Base-by-base conservation (phyloP, 805 yeast genomes). In the Allodekkera sacchari region DNA sequence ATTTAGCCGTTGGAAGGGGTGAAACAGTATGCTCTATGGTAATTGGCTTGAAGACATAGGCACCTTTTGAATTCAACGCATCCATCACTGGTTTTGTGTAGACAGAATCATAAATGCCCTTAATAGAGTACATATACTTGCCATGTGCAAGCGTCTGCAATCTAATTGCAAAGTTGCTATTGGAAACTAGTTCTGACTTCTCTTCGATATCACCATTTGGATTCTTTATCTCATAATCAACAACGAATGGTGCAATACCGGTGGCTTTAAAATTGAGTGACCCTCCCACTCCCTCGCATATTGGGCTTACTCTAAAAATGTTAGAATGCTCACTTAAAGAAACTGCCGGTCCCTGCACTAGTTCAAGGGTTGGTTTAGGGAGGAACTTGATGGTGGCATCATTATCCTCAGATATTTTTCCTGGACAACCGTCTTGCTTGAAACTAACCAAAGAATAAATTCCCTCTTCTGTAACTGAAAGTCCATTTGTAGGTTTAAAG, bases 191-290 rank as follows among this genome's bases (percentile, higher is more conserved):
- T 17, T 63, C 41, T 40, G 49, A 16, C 45, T 40, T 37, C 40
- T 50, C 32, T 50, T 53, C 74, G 4, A 50, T 30, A 20, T 49
- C 55, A 1, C 84, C 84, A 44, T 57, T 62, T 6, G 92, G 88
- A 24, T 65, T 56, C 18, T 57, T 57, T 11, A 81, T 55, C n/a
- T 72, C 69, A 50, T 85, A 84, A 24, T 71, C 74, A 17, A 87
- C 58, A n/a, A 69, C 55, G 41, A 84, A 84, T 16, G 83, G 79
- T 1, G 71, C 66, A 27, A 67, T 71, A 12, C 88, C 88, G 15
- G 62, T 50, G 7, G 77, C 51, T 34, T 69, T 57, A 12, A 82
- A 35, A 8, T 43, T 49, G 18, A 55, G 32, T 1, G 43, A 33
- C 3, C 44, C 52, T 3, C 42, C 30, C 4, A 37, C 26, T n/a